Percentiles rank a stretch among this genome's conserved stretches.
phyloP scores from a whole-genome alignment of 1,284 basidiomycete species.

The Meripilus lineatus region DNA sequence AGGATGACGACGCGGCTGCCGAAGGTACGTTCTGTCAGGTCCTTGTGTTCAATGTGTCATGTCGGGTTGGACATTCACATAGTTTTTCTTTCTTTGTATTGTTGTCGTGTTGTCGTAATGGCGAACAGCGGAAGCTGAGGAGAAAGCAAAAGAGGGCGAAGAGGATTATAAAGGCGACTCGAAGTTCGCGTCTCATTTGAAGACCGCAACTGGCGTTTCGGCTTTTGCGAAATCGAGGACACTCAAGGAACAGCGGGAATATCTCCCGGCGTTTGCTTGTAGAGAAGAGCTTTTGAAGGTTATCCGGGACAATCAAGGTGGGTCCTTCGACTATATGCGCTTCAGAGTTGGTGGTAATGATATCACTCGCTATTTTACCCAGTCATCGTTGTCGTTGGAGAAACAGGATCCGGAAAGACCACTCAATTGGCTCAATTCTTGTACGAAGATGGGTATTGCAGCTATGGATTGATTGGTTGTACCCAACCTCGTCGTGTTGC shows the following conservation, averaged over 20 bases:
- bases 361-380: background rate
- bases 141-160: slow-evolving; percentile 30
- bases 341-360: background rate
- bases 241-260: slow-evolving; percentile 93
- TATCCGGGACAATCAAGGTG: slow-evolving; percentile 94
- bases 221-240: slow-evolving; percentile 82
- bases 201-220: slow-evolving; percentile 74
- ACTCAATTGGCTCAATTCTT: slow-evolving; percentile 91
- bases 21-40: slow-evolving; percentile 55
- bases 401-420: slow-evolving; percentile 95
- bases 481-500: slow-evolving; percentile 97
- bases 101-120: slow-evolving; percentile 23
- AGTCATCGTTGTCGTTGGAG: slow-evolving; percentile 93
- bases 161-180: slow-evolving; percentile 89
- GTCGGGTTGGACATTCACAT: slow-evolving; percentile 74
- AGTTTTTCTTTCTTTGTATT: slow-evolving; percentile 29
- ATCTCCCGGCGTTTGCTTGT: slow-evolving; percentile 96
- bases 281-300: slow-evolving; percentile 89
- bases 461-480: slow-evolving; percentile 87
- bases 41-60: slow-evolving; percentile 15
- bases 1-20: slow-evolving; percentile 87
- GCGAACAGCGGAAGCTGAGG: slow-evolving; percentile 56
- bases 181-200: slow-evolving; percentile 92
- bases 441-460: slow-evolving; percentile 94
- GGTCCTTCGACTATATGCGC: slow-evolving; percentile 13